Base-by-base conservation (phyloP, 305 asterid genomes). In the Fraxinus paxiana region DNA sequence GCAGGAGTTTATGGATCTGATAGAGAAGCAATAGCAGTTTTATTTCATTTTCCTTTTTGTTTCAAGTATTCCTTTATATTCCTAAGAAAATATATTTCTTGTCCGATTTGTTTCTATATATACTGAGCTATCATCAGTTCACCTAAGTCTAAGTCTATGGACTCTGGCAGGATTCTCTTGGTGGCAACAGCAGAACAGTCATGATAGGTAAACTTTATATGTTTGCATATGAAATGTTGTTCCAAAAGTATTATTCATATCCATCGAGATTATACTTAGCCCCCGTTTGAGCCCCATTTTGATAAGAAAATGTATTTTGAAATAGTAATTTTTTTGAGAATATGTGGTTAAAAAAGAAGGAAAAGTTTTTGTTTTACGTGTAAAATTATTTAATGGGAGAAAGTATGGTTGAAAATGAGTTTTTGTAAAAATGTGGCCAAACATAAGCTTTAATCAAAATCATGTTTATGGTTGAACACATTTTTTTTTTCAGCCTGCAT, bases 161-260 rank as follows among this genome's bases (percentile, higher is more conserved):
- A 63, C 86, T 73, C 77, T 87, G 84, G 83, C 94, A 96, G 98
- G 99, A 96, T 91, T 96, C 99, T 81, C 98, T 96, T 80, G 99
- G 99, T 76, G 99, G 99, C 75, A 96, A 96, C 92, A 96, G 98
- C 90, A 92, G 94, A 87, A 96, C 99, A 51, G 93, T 92, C 82
- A 96, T 96, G 99, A 94, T 96, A 85, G 99, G 99, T 94, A 90
- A n/a, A 73, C 73, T 82, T 69, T 73, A 22, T 71, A 34, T 59
- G 35, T 30, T 75, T 73, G 28, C 35, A 75, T 54, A 10, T 26
- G 65, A 59, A 33, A 75, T 24, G 61, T 38, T 79, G 71, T 67
- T 69, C 46, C 12, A 5, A 20, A 37, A 24, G 6, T 43, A 75
- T 31, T 79, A 76, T 35, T 61, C 63, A 22, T 59, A 77, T 61